A percentile compares a stretch with the other conserved stretches of the same genome.
These are phyloP conservation scores for Trichomonas gallinae DNA, from an alignment of 208 protist species.

Conservation along the genomic window DNA sequence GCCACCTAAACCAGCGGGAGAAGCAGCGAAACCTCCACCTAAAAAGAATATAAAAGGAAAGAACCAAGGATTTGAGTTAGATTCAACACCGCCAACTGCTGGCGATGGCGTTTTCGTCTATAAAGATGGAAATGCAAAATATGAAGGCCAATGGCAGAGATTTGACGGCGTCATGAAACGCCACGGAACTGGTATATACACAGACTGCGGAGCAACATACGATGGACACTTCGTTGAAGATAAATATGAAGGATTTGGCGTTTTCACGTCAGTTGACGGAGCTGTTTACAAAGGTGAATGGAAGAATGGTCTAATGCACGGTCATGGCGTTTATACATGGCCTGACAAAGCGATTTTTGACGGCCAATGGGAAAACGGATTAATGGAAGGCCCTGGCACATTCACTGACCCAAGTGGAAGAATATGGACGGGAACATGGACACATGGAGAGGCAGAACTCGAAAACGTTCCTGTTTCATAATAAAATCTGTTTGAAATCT, in stretches of 20 bases:
- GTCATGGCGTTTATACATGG: not conserved
- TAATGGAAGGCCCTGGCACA: conserved; percentile 1
- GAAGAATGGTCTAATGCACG: not conserved
- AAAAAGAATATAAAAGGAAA: not conserved
- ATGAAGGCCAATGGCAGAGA: conserved; percentile 17
- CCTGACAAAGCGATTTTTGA: not conserved
- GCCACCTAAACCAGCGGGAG: not conserved
- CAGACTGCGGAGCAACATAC: conserved; percentile 1
- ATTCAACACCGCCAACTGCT: not conserved
- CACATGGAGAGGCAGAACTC: not conserved
- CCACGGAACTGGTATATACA: not conserved
- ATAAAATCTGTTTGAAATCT: not conserved
- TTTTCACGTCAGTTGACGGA: not conserved
- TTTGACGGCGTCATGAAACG: not conserved
- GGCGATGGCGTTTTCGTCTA: not conserved
- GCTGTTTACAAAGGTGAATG: not conserved
- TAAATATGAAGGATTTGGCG: not conserved
- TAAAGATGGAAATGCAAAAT: not conserved
- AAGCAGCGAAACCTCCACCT: not conserved
- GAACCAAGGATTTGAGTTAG: not conserved
- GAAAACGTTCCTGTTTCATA: not conserved
- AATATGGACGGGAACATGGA: not conserved
- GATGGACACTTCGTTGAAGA: conserved; percentile 17
- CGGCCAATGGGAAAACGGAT: not conserved
- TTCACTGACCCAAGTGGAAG: not conserved